Evolutionary conservation across 208 protist species (phyloP), one percentile per base, ranked within the genome.

Genomic region (Novymonas esmeraldas): DNA sequence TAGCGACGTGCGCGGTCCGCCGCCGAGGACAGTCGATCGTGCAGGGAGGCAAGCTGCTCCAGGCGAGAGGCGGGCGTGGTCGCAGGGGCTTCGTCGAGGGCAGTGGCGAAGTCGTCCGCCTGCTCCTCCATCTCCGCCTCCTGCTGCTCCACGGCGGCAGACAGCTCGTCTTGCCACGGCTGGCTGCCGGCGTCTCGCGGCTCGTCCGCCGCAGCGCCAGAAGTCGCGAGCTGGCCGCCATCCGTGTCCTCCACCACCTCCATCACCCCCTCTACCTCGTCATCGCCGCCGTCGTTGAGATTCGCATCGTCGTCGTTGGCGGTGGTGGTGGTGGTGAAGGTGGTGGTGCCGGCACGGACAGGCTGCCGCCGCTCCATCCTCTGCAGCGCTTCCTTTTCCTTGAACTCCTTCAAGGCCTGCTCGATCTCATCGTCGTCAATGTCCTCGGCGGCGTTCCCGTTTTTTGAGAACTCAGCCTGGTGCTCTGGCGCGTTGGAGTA

Each of bases 401-500:
- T 70, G 68, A 68, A 76, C n/a, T 73, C 64, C 18, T 57, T 63
- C 51, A 82, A 63, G 42, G 71, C 70, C 60, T 64, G 66, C 39
- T 81, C 62, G 52, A 81, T 73, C 62, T 83, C 78, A 46, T 73
- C 75, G 72, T 82, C 78, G 31, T 80, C 74, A 66, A 70, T 71
- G 61, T 87, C 75, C 56, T 56, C 65, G 64, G 52, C 76, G 67
- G 69, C 68, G 52, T 51, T 68, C 46, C 42, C 58, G 76, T 85
- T 86, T 86, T 86, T 84, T 83, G 70, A 61, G 18, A 48, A 60
- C 36, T 55, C 68, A 5, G 24, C 20, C 1, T 45, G 36, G 46
- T 71, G 71, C 66, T 88, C 85, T 5, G 81, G 82, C 31, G 81
- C 81, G 70, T 81, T 76, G 20, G 67, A 38, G 66, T 82, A 88